Evolutionary conservation across 2,329 filamentous ascomycete genomes (phyloP).

Genomic region (Claviceps pazoutovae): DNA sequence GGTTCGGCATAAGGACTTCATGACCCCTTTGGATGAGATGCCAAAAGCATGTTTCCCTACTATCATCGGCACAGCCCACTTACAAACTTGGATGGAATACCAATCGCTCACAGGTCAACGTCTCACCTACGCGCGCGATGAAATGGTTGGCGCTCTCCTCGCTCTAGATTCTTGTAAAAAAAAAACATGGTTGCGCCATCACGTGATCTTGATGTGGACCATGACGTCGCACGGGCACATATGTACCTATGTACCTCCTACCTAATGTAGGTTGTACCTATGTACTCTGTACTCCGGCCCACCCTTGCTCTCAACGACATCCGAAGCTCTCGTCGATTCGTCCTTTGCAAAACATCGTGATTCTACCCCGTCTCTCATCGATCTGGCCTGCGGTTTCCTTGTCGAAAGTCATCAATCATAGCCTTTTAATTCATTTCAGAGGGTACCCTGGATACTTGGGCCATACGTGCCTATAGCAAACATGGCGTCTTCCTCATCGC

Average conservation of each 20-base stretch:
- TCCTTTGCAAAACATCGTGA: neutral
- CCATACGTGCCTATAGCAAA: neutral
- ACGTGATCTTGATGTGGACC: neutral
- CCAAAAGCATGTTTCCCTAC: slow-evolving; percentile 4
- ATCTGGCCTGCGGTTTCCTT: neutral
- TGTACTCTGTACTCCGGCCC: too few relatives aligned
- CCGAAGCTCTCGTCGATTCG: neutral
- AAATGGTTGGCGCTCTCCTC: neutral
- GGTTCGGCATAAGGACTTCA: slow-evolving; percentile 17
- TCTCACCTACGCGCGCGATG: neutral
- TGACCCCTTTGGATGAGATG: slow-evolving; percentile 9
- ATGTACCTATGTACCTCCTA: too few relatives aligned
- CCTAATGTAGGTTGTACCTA: too few relatives aligned
- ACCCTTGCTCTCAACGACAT: neutral
- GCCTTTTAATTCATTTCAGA: neutral
- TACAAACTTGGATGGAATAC: neutral
- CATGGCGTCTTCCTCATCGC: slow-evolving; percentile 62
- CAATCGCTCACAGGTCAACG: neutral
- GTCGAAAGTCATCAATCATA: neutral
- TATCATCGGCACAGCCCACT: neutral
- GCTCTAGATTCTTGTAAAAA: neutral
- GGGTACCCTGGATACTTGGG: neutral
- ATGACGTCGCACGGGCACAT: slow-evolving; percentile 2
- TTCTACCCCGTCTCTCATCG: neutral
- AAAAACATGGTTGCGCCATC: neutral